Evolutionary conservation across 192 early-diverging fungal genomes (phyloP).

Genomic region (Chytriomyces confervae): DNA sequence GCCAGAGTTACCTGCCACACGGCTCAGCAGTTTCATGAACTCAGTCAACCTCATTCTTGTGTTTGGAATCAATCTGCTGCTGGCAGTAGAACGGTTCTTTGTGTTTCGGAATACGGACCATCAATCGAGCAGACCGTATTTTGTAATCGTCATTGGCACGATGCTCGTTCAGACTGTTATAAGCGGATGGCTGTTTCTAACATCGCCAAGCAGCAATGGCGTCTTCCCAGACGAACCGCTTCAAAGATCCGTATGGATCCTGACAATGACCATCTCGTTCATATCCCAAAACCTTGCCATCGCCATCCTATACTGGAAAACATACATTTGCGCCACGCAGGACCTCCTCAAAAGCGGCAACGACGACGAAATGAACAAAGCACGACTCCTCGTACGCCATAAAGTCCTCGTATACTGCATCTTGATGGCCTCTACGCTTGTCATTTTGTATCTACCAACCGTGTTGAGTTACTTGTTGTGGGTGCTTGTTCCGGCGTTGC

Average conservation of each 20-base stretch:
- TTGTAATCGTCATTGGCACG: background rate
- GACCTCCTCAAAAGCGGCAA: background rate
- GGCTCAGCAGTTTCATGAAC: background rate
- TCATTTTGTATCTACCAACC: background rate
- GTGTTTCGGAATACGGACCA: background rate
- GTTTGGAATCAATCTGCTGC: background rate
- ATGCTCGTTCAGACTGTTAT: background rate
- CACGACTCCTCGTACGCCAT: background rate
- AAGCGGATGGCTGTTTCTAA: background rate
- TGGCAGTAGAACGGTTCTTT: background rate
- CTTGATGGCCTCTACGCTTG: background rate
- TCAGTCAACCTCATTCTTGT: background rate
- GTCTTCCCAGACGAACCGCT: background rate
- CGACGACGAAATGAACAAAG: background rate
- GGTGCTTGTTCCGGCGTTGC: background rate
- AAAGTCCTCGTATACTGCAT: background rate
- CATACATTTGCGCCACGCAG: background rate
- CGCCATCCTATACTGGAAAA: background rate
- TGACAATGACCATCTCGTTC: background rate
- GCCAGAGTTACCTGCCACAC: too few relatives aligned
- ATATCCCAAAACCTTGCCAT: background rate
- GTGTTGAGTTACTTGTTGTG: background rate
- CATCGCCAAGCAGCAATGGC: background rate
- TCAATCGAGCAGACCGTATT: background rate
- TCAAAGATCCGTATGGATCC: background rate